Base-by-base conservation (phyloP, 1,284 basidiomycete species). In the Moniliella sp. region DNA sequence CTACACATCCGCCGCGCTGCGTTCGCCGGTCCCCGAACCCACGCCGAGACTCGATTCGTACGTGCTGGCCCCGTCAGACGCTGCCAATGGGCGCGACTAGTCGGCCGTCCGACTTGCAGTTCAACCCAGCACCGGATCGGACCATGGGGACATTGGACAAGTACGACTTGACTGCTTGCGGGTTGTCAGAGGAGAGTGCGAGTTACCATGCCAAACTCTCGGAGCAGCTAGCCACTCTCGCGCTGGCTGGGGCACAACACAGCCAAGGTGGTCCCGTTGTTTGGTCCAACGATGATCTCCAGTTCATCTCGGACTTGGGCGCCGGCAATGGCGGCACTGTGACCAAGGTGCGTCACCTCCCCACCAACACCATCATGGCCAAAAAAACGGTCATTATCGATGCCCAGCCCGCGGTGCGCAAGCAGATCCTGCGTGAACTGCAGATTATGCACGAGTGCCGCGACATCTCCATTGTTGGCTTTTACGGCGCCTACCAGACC, bases 371-470 rank as follows among this genome's bases (percentile, higher is more conserved):
- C 4, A 31, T 50, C 8, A 59, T 59, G 56, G 56, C 56, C 7
- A 59, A 56, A 18, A 59, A 59, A 39, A 81, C 91, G 53, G 84
- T 97, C 16, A 72, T 94, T 42, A 93, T 97, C 58, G 88, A 97
- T 59, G 88, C 88, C 12, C 93, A 93, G 59, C 81, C 84, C 0
- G 74, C 81, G 1, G 78, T 94, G n/a, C 73, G 86, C 43, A 97
- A 94, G 61, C 91, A 97, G 63, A 97, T 97, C 44, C 67, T 97
- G 15, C 76, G 88, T 36, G 88, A 97, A 58, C n/a, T 99, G 35
- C 86, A 97, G 57, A 94, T 99, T 65, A 81, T 97, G 78, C 83
- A 93, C 62, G 80, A 93, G 59, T 97, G 91, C 63, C 70, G 77
- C 43, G 91, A 81, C 2, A 71, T 71, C 15, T 81, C 82, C 64